Conservation (phyloP, 345 rosid species). For the Anastatica hierochuntica region DNA sequence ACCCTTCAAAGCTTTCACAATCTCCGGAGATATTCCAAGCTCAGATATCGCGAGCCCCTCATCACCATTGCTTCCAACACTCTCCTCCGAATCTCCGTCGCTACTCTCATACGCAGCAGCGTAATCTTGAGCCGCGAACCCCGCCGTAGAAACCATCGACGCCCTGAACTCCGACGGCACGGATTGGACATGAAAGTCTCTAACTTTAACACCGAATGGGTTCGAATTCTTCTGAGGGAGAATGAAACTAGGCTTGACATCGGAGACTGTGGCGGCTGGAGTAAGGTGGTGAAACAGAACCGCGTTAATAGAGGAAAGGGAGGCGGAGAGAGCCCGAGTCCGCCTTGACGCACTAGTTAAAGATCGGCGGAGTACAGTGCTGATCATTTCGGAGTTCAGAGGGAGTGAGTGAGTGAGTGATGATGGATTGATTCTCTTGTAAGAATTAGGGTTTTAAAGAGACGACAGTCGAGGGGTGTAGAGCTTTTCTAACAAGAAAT, state of each 20-base stretch:
- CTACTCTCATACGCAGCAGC: conserved; percentile 18
- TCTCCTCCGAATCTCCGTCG: conserved; percentile 19
- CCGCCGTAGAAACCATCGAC: conserved; percentile 29
- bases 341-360: conserved; percentile 24
- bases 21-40: conserved; percentile 64
- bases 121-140: conserved; percentile 47
- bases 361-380: conserved; percentile 35
- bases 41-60: conserved; percentile 54
- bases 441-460: conserved; percentile 34
- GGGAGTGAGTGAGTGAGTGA: neutral
- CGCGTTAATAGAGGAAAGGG: conserved; percentile 17
- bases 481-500: neutral
- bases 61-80: conserved; percentile 20
- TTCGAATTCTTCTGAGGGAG: neutral
- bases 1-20: conserved; percentile 53
- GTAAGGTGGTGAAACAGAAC: conserved; percentile 16
- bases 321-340: conserved; percentile 27
- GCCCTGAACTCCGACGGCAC: conserved; percentile 44
- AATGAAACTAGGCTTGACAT: neutral
- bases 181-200: conserved; percentile 45
- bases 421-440: neutral
- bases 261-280: neutral
- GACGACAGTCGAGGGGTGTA: conserved; percentile 21
- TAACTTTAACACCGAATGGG: conserved; percentile 18
- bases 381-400: conserved; percentile 28